Evolutionary conservation across 176 grass and related monocot genomes (phyloP).

Genomic region (Themeda triandra): DNA sequence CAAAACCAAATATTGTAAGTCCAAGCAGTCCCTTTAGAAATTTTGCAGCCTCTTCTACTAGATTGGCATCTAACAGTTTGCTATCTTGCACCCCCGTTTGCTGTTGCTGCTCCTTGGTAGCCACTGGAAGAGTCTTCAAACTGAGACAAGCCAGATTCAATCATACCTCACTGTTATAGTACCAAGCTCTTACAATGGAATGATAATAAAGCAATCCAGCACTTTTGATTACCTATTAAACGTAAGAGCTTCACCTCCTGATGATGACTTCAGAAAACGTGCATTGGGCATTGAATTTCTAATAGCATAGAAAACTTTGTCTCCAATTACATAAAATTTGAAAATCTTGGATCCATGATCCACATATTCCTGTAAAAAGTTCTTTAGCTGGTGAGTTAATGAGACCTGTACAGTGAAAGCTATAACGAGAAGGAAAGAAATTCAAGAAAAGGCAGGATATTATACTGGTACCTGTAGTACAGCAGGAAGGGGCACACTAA

Average conservation of each 20-base stretch:
- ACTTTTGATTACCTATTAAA: constrained; percentile 72
- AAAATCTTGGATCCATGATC: constrained; percentile 92
- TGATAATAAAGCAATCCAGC: neutral
- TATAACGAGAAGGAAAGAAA: neutral
- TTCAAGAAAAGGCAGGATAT: constrained; percentile 16
- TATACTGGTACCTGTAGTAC: constrained; percentile 68
- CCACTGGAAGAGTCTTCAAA: constrained; percentile 91
- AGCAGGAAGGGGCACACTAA: constrained; percentile 83
- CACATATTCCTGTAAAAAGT: constrained; percentile 71
- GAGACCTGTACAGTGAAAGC: neutral
- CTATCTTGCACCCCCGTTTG: constrained; percentile 14
- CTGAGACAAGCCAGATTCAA: constrained; percentile 33
- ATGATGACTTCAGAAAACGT: constrained; percentile 50
- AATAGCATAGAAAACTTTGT: constrained; percentile 79
- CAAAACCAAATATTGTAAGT: constrained; percentile 96
- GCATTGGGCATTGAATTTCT: constrained; percentile 95
- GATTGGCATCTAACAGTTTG: constrained; percentile 39
- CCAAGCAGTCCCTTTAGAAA: constrained; percentile 60
- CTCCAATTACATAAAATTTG: constrained; percentile 85
- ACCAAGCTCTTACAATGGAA: neutral
- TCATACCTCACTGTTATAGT: neutral
- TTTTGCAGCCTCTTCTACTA: constrained; percentile 61
- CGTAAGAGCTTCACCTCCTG: constrained; percentile 53
- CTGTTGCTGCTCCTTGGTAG: constrained; percentile 55
- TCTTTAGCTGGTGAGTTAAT: neutral